Evolutionary conservation across 768 basidiomycete species (phyloP), one percentile per base, ranked within the genome.

Genomic region (Cystobasidiopsis lactophilus): DNA sequence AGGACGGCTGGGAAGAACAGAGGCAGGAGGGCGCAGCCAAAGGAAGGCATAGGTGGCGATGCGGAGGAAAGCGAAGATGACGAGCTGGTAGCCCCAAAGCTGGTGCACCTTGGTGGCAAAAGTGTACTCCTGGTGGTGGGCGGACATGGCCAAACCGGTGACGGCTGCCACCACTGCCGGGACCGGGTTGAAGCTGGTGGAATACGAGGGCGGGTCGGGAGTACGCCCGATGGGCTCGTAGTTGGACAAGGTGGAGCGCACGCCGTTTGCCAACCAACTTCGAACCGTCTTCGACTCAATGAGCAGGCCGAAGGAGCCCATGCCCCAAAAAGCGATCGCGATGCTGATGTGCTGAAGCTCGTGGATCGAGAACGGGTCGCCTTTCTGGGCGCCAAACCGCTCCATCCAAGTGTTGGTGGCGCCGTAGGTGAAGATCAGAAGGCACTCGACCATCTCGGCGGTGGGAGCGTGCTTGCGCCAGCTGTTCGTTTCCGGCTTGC

Each of bases 371-470:
- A 74, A 91, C 14, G 88, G 82, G 62, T 80, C 79, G 14, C 82
- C 84, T 0, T 80, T 68, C 16, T 73, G 67, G 1, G 79, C 82
- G 2, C 88, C 89, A 58, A 91, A 83, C 39, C 91, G 75, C 67
- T 96, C 91, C 83, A 95, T 85, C 85, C 85, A 96, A 16, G 82
- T 85, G 64, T 96, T 91, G 40, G 85, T 80, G 31, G 75, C 71
- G 7, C 89, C 89, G 63, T 95, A 96, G 0, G 77, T 31, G 68
- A 89, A 89, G 60, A 95, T 88, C 49, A 66, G 61, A 26, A 56
- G 41, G 48, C 62, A 63, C 53, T 70, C 69, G 40, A 68, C 60
- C 55, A 64, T 62, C 52, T 69, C 69, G n/a, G 68, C 68, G 5
- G 64, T 62, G 2, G 61, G 50, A 16, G 55, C 62, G 2, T 50